A percentile compares a stretch with the other conserved stretches of the same genome.
phyloP scores from a whole-genome alignment of 208 protist genomes.

The Acanthamoeba royreba region DNA sequence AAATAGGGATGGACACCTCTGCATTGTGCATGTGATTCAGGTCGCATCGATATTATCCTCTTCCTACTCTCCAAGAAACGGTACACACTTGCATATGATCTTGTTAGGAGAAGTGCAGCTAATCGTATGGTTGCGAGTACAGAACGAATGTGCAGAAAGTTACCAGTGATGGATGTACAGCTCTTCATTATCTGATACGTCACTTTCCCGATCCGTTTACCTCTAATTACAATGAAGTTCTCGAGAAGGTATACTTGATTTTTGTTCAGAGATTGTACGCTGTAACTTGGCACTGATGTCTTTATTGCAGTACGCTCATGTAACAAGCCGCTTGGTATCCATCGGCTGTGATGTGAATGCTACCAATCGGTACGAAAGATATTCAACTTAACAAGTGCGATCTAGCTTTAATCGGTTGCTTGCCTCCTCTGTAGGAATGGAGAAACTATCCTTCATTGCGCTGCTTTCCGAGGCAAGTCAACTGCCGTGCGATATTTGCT shows the following conservation, averaged over 20 bases:
- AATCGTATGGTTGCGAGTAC: too few species aligned
- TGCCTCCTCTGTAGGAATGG: neutral
- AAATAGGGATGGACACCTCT: neutral
- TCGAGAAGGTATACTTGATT: neutral
- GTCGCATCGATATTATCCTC: neutral
- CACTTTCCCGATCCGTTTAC: neutral
- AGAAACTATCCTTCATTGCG: neutral
- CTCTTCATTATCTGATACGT: neutral
- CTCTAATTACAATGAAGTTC: neutral
- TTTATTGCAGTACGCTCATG: neutral
- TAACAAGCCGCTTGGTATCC: neutral
- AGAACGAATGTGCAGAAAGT: slow-evolving; percentile 1
- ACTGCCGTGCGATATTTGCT: neutral
- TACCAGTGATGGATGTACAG: neutral
- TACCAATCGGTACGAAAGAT: neutral
- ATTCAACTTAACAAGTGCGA: neutral
- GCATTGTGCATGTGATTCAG: neutral
- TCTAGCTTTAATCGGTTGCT: neutral
- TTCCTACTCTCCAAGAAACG: neutral
- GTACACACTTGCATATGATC: neutral
- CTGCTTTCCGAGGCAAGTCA: neutral
- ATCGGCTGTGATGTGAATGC: neutral
- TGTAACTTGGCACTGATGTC: too few species aligned
- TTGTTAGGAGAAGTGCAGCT: neutral
- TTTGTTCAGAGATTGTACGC: too few species aligned